Conservation (phyloP, 306 rosid species). For the Medicago lupulina region DNA sequence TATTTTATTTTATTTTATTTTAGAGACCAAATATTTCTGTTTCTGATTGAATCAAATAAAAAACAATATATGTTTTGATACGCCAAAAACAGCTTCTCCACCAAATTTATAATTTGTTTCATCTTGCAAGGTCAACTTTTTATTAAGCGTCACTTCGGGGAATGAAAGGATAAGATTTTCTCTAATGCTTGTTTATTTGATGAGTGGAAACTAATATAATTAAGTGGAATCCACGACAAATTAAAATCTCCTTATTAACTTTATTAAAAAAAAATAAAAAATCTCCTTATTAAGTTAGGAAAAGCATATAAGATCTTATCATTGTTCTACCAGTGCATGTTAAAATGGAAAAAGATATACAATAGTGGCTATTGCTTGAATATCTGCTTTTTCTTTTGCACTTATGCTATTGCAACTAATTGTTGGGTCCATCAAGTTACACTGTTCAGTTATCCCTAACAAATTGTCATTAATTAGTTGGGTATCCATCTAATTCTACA, state of each 20-base stretch:
- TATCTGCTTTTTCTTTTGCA: not conserved
- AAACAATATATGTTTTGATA: conserved; percentile 2
- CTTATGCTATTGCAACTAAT: not conserved
- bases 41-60: not conserved
- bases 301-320: conserved; percentile 36
- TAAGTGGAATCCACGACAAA: conserved; percentile 42
- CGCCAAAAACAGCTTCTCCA: not conserved
- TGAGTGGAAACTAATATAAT: not conserved
- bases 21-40: not conserved
- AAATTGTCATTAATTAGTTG: conserved; percentile 30
- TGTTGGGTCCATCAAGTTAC: conserved; percentile 23
- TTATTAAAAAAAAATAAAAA: too few relatives aligned
- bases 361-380: not conserved
- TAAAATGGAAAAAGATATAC: not conserved
- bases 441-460: not conserved
- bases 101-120: conserved; percentile 4
- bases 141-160: not conserved
- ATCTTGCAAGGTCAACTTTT: not conserved
- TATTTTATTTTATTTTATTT: not conserved
- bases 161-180: conserved; percentile 29
- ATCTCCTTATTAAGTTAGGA: not conserved
- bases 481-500: conserved; percentile 17
- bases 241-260: not conserved
- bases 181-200: not conserved
- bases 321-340: conserved; percentile 30